Evolutionary conservation across 176 grass and related monocot species (phyloP), one percentile per base, ranked within the genome.

Genomic region (Neostapfia colusana): DNA sequence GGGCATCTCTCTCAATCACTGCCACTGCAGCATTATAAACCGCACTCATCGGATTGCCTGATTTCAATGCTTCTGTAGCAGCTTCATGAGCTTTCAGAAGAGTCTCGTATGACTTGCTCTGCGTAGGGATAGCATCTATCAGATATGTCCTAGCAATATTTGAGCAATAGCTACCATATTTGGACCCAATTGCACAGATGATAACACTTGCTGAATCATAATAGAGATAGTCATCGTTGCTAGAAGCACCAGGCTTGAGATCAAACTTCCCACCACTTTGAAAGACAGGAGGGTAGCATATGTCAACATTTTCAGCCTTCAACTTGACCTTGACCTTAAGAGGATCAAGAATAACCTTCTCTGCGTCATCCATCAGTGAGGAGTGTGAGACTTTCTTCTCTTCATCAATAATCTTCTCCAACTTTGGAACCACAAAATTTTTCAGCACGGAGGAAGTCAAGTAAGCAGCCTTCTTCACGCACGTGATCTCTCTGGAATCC

Each of bases 241-340:
- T 98, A 17, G 87, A 85, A 16, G 95, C 91, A 55, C 89, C 84
- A 72, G 95, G 89, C 68, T 76, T 87, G 24, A 98, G 86, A 83
- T 98, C 95, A 76, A 94, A 94, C 85, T 94, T 91, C 6, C 95
- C 91, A 34, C 95, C 95, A 66, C 90, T 91, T 79, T 98, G 91
- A 77, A 98, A 98, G 42, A 98, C 87, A 44, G 91, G 95, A 74
- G 91, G 91, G 43, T 94, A 94, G 58, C 95, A 98, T 78, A 98
- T 98, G 46, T 94, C 95, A 85, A 98, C 87, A 80, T 98, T 94
- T 62, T 92, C 91, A 65, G 84, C 61, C 57, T 94, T 98, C 59
- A 98, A 61, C 80, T 98, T 98, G 18, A 94, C 89, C 75, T 88
- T 94, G 51, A 91, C 82, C 79, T 82, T 98, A 37, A 92, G 28